Percentiles rank a stretch among this genome's conserved stretches.
Conservation (phyloP, 1,139 yeast species). For the Pichia inconspicua region DNA sequence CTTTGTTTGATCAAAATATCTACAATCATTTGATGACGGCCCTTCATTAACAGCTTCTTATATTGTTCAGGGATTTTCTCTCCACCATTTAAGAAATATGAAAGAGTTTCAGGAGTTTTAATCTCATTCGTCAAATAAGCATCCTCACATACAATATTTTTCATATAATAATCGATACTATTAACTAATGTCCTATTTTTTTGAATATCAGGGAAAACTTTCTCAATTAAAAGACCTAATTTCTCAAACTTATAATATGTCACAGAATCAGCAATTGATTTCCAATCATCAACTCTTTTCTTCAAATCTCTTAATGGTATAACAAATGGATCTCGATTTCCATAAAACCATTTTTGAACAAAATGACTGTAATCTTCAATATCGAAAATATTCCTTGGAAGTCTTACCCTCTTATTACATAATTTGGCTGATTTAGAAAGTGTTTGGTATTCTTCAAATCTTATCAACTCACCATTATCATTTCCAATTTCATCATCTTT, state of each 20-base stretch:
- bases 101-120: not conserved
- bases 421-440: not conserved
- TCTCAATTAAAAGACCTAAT: not conserved
- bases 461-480: not conserved
- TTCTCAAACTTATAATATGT: not conserved
- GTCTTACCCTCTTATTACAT: not conserved
- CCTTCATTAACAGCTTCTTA: not conserved
- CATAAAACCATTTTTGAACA: not conserved
- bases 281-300: not conserved
- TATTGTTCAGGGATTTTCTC: not conserved
- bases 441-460: not conserved
- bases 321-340: not conserved
- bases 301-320: not conserved
- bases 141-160: not conserved
- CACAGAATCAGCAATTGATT: not conserved
- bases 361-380: not conserved
- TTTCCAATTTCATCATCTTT: not conserved
- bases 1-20: not conserved
- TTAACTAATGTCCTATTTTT: not conserved
- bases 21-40: not conserved
- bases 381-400: not conserved
- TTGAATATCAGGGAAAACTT: not conserved
- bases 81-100: not conserved
- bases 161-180: not conserved
- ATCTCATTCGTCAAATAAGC: not conserved